Base-by-base conservation (phyloP, 2,329 filamentous ascomycete genomes). In the Gliomastix tumulicola region DNA sequence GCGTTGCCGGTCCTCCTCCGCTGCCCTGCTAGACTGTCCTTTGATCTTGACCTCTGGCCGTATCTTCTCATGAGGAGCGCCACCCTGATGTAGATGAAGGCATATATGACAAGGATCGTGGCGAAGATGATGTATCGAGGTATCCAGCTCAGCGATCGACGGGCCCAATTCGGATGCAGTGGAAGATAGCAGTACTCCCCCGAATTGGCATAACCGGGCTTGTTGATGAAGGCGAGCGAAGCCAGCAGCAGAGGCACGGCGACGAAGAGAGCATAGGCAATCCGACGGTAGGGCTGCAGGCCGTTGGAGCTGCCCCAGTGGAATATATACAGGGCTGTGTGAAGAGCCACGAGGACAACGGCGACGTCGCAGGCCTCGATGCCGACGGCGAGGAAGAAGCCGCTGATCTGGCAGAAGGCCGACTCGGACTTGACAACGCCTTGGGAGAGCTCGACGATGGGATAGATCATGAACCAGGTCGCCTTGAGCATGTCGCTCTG, bases 121-220 rank as follows among this genome's bases (percentile, higher is more conserved):
- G 71, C 50, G 44, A 84, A 76, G 35, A 88, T 79, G 23, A 84
- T 45, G 44, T 88, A 88, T 34, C 84, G 71, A 23, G 84, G 85
- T 7, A 84, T 69, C 84, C 85, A 90, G 39, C 74, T 74, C 3
- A 89, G 63, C 1, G 73, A 77, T 13, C 82, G 62, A 30, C 79
- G 69, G 43, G 82, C 81, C 85, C 84, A 89, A 41, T 70, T 69
- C 0, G 82, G 79, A 4, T 73, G 66, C 13, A 74, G 63, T 0
- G 84, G 82, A 4, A 89, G 64, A 43, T 81, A 82, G 55, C 85
- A 90, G 47, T 79, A 83, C 16, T 78, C 73, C 3, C 79, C 81
- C 34, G 76, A 70, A 17, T 79, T 74, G 31, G 73, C 60, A 49
- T 82, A 88, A 3, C 68, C 76, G 2, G 56, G 54, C 6, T 62